Conservation (phyloP, 352 stramenopile species). For the Globisporangium ultimum region DNA sequence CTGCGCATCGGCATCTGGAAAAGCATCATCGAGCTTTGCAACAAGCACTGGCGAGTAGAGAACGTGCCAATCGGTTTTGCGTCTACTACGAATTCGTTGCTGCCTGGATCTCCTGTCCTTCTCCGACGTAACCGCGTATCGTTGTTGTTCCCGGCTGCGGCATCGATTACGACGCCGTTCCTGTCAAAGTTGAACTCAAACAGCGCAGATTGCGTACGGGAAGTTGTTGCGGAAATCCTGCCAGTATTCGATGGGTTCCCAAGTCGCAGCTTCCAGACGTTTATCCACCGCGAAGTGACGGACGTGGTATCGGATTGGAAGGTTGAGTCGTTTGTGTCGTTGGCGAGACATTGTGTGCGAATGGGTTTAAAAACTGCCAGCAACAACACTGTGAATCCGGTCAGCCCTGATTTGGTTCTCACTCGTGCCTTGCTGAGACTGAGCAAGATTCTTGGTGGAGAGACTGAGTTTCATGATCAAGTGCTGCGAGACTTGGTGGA, state of each 20-base stretch:
- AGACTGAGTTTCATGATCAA: conserved; percentile 44
- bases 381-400: conserved; percentile 11
- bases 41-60: conserved; percentile 67
- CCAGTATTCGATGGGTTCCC: conserved; percentile 65
- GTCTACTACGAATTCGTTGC: conserved; percentile 32
- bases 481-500: conserved; percentile 58
- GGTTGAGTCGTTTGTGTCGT: conserved; percentile 62
- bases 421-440: conserved; percentile 52
- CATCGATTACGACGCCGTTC: conserved; percentile 48
- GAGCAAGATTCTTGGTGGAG: conserved; percentile 51
- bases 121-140: conserved; percentile 68
- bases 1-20: conserved; percentile 62
- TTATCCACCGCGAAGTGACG: conserved; percentile 56
- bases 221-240: conserved; percentile 52
- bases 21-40: conserved; percentile 60
- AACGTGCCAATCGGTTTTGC: conserved; percentile 71
- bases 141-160: conserved; percentile 53
- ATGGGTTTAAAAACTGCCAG: conserved; percentile 24
- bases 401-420: conserved; percentile 39
- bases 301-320: conserved; percentile 59
- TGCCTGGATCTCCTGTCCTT: conserved; percentile 57
- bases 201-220: conserved; percentile 39
- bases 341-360: conserved; percentile 62
- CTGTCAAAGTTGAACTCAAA: conserved; percentile 28
- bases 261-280: conserved; percentile 53